These are phyloP conservation scores for Cryptococcus sp. DNA, from an alignment of 1,284 basidiomycete species.

Conservation along the genomic window DNA sequence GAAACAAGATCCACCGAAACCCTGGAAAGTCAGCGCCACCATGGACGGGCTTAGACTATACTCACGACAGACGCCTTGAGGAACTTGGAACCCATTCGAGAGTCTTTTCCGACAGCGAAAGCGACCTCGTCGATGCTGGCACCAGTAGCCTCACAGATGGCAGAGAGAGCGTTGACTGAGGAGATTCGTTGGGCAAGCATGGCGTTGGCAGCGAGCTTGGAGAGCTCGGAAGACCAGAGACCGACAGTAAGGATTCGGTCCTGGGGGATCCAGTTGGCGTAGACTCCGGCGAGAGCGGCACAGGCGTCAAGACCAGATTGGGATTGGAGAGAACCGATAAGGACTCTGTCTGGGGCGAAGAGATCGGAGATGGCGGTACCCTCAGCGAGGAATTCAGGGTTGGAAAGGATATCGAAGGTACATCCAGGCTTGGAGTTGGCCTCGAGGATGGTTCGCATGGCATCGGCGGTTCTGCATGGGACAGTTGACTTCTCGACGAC, in stretches of 20 bases:
- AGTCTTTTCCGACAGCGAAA: constrained; percentile 87
- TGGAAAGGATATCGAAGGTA: constrained; percentile 96
- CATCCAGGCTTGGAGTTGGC: constrained; percentile 90
- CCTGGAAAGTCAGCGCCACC: constrained; percentile 7
- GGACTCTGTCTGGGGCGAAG: constrained; percentile 83
- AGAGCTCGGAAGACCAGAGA: constrained; percentile 96
- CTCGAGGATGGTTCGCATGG: constrained; percentile 98
- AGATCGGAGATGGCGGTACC: constrained; percentile 92
- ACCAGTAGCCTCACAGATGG: constrained; percentile 99
- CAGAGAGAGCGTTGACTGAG: constrained; percentile 94
- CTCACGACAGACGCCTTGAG: constrained; percentile 62
- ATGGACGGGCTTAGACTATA: background rate
- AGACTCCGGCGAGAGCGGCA: constrained; percentile 69
- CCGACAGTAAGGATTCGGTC: constrained; percentile 88
- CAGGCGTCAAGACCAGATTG: constrained; percentile 78
- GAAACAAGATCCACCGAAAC: constrained; percentile 99
- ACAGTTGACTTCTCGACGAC: constrained; percentile 99
- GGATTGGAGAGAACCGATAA: constrained; percentile 92
- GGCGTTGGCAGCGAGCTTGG: constrained; percentile 97
- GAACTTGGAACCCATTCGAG: constrained; percentile 92
- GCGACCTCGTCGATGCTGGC: constrained; percentile 98
- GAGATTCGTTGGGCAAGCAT: constrained; percentile 98
- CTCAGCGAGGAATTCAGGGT: constrained; percentile 96
- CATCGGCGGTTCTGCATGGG: constrained; percentile 94
- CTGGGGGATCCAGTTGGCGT: constrained; percentile 89